Base-by-base conservation (phyloP, 116 monocot genomes). In the Iris pallida region DNA sequence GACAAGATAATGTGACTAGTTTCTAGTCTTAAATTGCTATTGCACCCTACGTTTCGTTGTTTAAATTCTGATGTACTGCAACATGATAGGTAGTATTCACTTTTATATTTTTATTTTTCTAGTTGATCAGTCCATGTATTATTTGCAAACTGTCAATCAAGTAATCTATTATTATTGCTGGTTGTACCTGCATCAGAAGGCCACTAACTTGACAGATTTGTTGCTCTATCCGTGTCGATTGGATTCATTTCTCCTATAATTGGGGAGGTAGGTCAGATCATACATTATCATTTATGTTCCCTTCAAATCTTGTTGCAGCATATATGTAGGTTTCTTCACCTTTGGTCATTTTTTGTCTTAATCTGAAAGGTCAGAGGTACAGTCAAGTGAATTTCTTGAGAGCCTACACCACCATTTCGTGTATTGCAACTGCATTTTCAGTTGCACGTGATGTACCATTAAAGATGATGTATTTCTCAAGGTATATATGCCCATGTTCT, bases 211-310 rank as follows among this genome's bases (percentile, higher is more conserved):
- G 17, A 81, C 42, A 76, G 19, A 10, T 68, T 79, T 71, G 57
- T 45, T 5, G 59, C 79, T 63, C 4, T 79, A 42, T 74, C 79
- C 40, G n/a, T 65, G 68, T 63, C 65, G 18, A 55, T 79, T 69
- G 90, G 90, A 20, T 74, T 83, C 47, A 47, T 90, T 13, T 83
- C 86, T 66, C 70, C 84, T 51, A 6, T 81, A 52, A 68, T 79
- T 5, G 86, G 90, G 81, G 90, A 90, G 68, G 41, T 90, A 70
- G 90, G 86, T 90, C 45, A 40, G 62, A 19, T 15, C 13, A 30
- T 12, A 12, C 59, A 17, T 8, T 73, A 58, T 60, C 8, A 65
- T 71, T 15, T 19, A 62, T 52, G 30, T 1, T 65, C 5, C 45
- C 43, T 51, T 58, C 15, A n/a, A n/a, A 17, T 43, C 20, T 0